Evolutionary conservation across 352 stramenopile species (phyloP), one percentile per base, ranked within the genome.

Genomic region (Phytopythium sindhum): DNA sequence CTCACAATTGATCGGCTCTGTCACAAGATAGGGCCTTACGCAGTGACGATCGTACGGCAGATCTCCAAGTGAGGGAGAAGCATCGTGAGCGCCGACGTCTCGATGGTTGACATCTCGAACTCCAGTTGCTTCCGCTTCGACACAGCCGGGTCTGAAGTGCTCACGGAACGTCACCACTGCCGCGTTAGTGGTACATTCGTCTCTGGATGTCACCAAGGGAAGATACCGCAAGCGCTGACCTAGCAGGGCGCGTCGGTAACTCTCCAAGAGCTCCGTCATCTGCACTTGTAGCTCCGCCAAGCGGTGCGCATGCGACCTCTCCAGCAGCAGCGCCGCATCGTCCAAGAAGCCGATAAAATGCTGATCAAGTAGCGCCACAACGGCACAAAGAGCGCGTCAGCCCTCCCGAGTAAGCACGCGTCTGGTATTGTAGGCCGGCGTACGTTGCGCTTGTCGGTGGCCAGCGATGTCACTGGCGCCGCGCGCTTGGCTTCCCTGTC

Each of bases 21-120:
- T 12, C 45, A 9, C 15, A 45, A 1, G 37, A 10, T 54, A 8
- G 29, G 11, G n/a, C 52, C 69, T 42, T 72, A 90, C 81, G 81
- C 78, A 29, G 71, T 84, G 11, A 67, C 70, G 60, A 90, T 88
- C 0, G 81, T 84, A 12, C 65, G 66, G 56, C 77, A 87, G 52
- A 84, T 82, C 33, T 87, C 78, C 47, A 84, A 67, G 42, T 90
- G 81, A 0, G 73, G 73, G 24, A 74, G 41, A 31, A 90, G 62
- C 78, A 90, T 81, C 44, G 56, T 78, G 11, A 62, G 61, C 64
- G 83, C 79, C 55, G 75, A 77, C 52, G 65, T 74, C 60, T 88
- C 78, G 50, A 88, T 79, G 2, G 63, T 65, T 24, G 68, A 26
- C 26, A 84, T 72, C 26, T 80, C 75, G 53, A 67, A 72, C 17